Evolutionary conservation across 139 green algal genomes (phyloP), one percentile per base, ranked within the genome.

Genomic region (Eudorina sp.): DNA sequence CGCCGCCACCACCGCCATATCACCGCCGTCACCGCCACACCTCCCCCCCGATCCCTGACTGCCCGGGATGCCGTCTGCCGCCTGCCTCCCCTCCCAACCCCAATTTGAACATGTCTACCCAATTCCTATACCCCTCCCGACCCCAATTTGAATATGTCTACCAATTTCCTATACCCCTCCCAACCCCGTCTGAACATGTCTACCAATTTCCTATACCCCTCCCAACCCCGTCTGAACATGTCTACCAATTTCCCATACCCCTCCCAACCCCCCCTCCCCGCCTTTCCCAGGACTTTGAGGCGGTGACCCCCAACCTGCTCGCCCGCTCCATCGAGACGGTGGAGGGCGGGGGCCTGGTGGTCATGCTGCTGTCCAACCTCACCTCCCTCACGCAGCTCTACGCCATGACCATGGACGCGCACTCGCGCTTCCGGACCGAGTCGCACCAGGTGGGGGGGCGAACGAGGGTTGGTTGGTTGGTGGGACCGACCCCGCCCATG

Each of bases 271-370:
- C 62, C 62, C 7, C 62, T 72, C 62, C n/a, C 62, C 62, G 36
- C 6, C 40, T 13, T 18, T 29, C 66, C 40, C 95, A 99, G 96
- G 98, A 99, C 90, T 99, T 99, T 94, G 98, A 99, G 93, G 97
- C 97, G 3, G 81, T 99, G n/a, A 99, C 97, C 0, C 98, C 98
- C 76, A 99, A 99, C 91, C 92, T 99, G 77, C 91, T 99, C 88
- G 98, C 98, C 0, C 94, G 97, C 68, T 99, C 98, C 0, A 95
- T 99, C 5, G 98, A 99, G 95, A 99, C 98, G 4, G 98, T 99
- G 68, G 97, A 99, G 92, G 98, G 98, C 55, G 98, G 98, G 40
- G 98, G 98, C 66, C 92, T 99, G 43, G 92, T 99, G 29, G 94
- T 99, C 25, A 75, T 99, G 89, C 94, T 99, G 72, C 93, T 99